Percentiles rank a stretch among this genome's conserved stretches.
phyloP scores from a whole-genome alignment of 2,329 filamentous ascomycete genomes.

The Claviceps digitariae region DNA sequence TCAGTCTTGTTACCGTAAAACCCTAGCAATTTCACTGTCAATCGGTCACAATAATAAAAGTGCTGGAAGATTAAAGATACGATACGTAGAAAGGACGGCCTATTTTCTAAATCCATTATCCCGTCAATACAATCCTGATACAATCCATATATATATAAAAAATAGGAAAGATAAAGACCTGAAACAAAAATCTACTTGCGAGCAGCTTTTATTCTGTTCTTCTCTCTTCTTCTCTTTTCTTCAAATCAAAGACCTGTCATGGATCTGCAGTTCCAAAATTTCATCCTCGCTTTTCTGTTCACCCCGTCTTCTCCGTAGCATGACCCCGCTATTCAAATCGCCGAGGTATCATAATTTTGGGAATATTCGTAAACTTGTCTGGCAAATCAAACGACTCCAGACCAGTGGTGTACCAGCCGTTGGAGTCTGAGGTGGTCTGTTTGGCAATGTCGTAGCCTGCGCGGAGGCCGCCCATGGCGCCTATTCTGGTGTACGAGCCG shows the following conservation, averaged over 20 bases:
- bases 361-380: slow-evolving; percentile 13
- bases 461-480: slow-evolving; percentile 37
- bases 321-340: slow-evolving; percentile 5
- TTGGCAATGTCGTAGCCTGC: slow-evolving; percentile 22
- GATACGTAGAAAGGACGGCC: background rate
- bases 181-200: background rate
- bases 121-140: too few relatives aligned
- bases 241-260: background rate
- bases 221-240: too few relatives aligned
- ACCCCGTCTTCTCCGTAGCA: background rate
- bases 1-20: too few relatives aligned
- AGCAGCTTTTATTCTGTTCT: background rate
- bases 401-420: slow-evolving; percentile 15
- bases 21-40: background rate
- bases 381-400: slow-evolving; percentile 15
- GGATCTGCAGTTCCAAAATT: background rate
- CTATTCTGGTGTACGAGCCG: slow-evolving; percentile 38
- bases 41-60: background rate
- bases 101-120: too few relatives aligned
- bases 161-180: too few relatives aligned
- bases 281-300: background rate
- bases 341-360: slow-evolving; percentile 13
- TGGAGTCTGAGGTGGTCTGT: slow-evolving; percentile 7
- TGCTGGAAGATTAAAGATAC: background rate
- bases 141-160: too few relatives aligned